These are phyloP conservation scores for Cutaneotrichosporon cutaneum DNA, from an alignment of 1,284 basidiomycete genomes.

Conservation along the genomic window DNA sequence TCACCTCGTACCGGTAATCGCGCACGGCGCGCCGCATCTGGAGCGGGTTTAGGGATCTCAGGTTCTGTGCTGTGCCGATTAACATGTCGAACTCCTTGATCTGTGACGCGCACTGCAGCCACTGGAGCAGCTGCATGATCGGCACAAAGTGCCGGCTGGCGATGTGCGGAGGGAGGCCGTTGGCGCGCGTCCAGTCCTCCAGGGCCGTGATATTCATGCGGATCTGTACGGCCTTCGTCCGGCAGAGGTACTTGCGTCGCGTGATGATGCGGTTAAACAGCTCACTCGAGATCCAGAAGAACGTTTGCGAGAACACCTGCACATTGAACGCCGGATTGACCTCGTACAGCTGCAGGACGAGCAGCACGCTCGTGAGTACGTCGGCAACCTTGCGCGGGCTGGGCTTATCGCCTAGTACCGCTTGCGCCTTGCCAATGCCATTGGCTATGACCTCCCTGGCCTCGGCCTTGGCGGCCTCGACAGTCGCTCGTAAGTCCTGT, in stretches of 20 bases:
- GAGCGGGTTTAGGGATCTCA: slow-evolving; percentile 83
- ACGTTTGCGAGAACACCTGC: slow-evolving; percentile 89
- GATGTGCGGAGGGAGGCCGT: slow-evolving; percentile 73
- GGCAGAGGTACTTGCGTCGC: slow-evolving; percentile 88
- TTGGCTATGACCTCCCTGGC: slow-evolving; percentile 24
- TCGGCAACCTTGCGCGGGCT: slow-evolving; percentile 67
- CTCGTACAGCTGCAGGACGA: slow-evolving; percentile 79
- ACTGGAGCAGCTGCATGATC: slow-evolving; percentile 77
- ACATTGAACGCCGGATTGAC: slow-evolving; percentile 86
- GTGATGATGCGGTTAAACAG: slow-evolving; percentile 91
- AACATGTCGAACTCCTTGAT: slow-evolving; percentile 81
- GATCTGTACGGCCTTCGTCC: slow-evolving; percentile 86
- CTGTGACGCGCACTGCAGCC: slow-evolving; percentile 65
- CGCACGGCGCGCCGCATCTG: slow-evolving; percentile 91
- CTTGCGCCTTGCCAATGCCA: slow-evolving; percentile 26
- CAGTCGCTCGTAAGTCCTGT: slow-evolving; percentile 30
- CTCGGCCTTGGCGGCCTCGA: slow-evolving; percentile 21
- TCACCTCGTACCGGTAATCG: slow-evolving; percentile 94
- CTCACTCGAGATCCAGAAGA: slow-evolving; percentile 62
- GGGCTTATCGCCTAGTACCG: slow-evolving; percentile 25
- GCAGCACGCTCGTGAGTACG: slow-evolving; percentile 83
- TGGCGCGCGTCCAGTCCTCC: slow-evolving; percentile 82
- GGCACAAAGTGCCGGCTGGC: slow-evolving; percentile 74
- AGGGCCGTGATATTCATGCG: slow-evolving; percentile 79
- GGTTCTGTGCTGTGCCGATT: slow-evolving; percentile 82